Base-by-base conservation (phyloP, 78 protist genomes). In the Polysphondylium violaceum region DNA sequence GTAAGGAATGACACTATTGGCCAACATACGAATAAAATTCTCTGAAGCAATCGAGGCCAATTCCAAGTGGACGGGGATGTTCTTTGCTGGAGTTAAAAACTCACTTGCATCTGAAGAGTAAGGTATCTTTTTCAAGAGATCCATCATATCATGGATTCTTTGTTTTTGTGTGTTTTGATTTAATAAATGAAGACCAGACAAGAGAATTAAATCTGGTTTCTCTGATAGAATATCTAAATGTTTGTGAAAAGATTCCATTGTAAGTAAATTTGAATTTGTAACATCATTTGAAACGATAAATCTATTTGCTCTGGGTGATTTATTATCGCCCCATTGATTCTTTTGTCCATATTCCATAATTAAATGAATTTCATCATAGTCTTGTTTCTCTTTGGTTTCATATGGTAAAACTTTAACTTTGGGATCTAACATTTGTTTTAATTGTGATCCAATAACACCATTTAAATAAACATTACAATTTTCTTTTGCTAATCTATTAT, bases 1-100 rank as follows among this genome's bases (percentile, higher is more conserved):
- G 12, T 29, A 38, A 12, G 94, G 94, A 9, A 76, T 27, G 3
- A 88, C 50, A 8, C 64, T 31, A 0, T 21, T 61, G 0, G 79
- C 86, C 0, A 88, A 17, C 35, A 29, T 3, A 14, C 25, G 36
- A 25, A 76, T 88, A 27, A 47, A 60, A 0, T 38, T 5, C 0
- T 27, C 9, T 12, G 64, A 50, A 5, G 86, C 58, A 25, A 88
- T 76, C 3, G 94, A 88, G 0, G 94, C 94, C 61, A 88, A 61
- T 40, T 88, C 94, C 1, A 88, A 88, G 50, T 88, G 94, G 14
- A 88, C 67, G 14, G 94, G 94, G 5, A 88, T 74, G 33, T 69
- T 76, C 3, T 7, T 5, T 1, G 21, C 21, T 12, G 72, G 25
- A 50, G 44, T 50, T 16, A 65, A 44, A 25, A 78, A 51, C 19